Conservation (phyloP, 1,284 basidiomycete genomes). For the Malassezia slooffiae region DNA sequence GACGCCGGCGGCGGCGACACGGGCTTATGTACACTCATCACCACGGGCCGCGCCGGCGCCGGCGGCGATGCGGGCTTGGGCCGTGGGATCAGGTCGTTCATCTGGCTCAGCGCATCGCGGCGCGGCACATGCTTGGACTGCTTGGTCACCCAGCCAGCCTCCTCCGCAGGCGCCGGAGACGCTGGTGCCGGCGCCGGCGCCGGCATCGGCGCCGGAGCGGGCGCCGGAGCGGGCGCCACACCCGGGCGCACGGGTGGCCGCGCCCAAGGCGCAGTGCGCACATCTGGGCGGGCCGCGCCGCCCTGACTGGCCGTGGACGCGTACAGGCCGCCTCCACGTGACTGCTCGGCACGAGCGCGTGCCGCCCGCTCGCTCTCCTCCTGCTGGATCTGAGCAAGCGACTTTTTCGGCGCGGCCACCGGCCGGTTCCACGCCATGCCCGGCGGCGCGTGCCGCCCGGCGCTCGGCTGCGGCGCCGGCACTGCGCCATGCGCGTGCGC, state of each 20-base stretch:
- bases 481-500: constrained; percentile 55
- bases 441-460: neutral
- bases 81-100: constrained; percentile 14
- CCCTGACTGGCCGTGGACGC: constrained; percentile 6
- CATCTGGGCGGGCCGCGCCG: neutral
- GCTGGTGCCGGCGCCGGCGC: constrained; percentile 1
- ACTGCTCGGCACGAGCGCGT: constrained; percentile 51
- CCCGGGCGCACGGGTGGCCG: too few relatives aligned
- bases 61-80: constrained; percentile 5
- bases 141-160: constrained; percentile 13
- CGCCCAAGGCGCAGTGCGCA: constrained; percentile 6
- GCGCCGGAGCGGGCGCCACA: constrained; percentile 1
- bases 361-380: constrained; percentile 66
- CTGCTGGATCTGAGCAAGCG: constrained; percentile 96
- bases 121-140: constrained; percentile 10
- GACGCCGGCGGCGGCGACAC: neutral
- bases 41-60: neutral
- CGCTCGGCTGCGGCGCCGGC: constrained; percentile 58
- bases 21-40: neutral
- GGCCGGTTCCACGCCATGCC: neutral
- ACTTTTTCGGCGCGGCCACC: constrained; percentile 60
- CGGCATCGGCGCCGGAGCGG: neutral
- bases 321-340: constrained; percentile 58
- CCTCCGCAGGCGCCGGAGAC: neutral
- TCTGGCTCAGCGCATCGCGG: constrained; percentile 12